A percentile compares a stretch with the other conserved stretches of the same genome.
Evolutionary conservation across 1,284 basidiomycete genomes (phyloP).

Genomic region (Leccinum olivaceoglutinosum): DNA sequence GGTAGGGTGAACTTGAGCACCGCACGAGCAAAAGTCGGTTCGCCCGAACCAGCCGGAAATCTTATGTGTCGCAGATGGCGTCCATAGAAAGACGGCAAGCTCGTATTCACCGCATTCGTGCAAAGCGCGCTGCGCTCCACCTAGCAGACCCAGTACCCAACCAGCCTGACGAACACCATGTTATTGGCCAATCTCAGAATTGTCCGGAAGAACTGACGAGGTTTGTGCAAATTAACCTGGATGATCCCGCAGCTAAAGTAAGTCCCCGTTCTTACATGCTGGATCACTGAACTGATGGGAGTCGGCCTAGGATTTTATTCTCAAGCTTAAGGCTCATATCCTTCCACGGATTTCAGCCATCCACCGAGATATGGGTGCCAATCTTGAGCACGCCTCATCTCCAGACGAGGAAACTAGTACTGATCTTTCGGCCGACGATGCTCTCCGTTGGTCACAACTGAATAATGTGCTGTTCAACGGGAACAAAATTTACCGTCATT

Average conservation of each 20-base stretch:
- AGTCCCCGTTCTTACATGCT: background rate
- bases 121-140: background rate
- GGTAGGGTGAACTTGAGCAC: background rate
- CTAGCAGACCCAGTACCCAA: background rate
- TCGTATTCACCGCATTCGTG: background rate
- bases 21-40: background rate
- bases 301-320: background rate
- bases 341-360: background rate
- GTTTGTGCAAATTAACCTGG: slow-evolving; percentile 6
- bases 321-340: background rate
- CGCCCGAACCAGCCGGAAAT: background rate
- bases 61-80: background rate
- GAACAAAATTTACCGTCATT: background rate
- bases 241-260: background rate
- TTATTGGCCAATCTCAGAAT: slow-evolving; percentile 14
- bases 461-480: background rate
- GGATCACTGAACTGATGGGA: background rate
- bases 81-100: background rate
- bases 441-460: background rate
- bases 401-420: background rate
- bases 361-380: background rate
- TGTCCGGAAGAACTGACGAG: slow-evolving; percentile 11
- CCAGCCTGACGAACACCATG: slow-evolving; percentile 9
- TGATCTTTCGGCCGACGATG: background rate
- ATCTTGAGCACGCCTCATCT: too few species aligned